Conservation (phyloP, 1,139 yeast species). For the Suhomyces wounanorum region DNA sequence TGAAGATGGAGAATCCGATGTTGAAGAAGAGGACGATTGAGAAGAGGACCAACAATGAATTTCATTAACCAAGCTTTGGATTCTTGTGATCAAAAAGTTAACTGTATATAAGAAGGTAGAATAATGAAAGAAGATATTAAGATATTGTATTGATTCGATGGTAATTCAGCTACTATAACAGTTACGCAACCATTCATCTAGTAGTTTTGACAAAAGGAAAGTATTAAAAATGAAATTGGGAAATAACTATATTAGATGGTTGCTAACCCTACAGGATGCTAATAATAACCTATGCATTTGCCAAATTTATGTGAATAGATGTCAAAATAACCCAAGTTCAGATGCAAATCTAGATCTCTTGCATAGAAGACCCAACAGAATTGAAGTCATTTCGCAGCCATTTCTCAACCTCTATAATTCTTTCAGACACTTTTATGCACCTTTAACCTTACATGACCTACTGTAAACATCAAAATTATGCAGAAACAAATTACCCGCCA, state of each 20-base stretch:
- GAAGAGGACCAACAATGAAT: neutral
- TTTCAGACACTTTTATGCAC: neutral
- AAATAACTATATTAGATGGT: too few relatives aligned
- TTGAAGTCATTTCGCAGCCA: neutral
- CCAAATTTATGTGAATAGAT: too few relatives aligned
- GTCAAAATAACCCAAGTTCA: too few relatives aligned
- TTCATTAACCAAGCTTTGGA: neutral
- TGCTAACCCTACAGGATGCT: too few relatives aligned
- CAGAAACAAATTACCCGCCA: neutral
- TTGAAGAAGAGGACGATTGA: slow-evolving; percentile 15
- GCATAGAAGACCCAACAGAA: neutral
- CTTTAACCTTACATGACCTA: neutral
- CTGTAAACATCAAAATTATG: neutral
- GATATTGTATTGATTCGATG: too few relatives aligned
- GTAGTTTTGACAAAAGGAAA: too few relatives aligned
- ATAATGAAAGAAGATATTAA: neutral
- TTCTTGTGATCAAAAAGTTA: neutral
- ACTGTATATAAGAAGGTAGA: neutral
- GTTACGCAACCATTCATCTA: neutral
- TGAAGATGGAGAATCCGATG: slow-evolving; percentile 26
- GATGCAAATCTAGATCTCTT: too few relatives aligned
- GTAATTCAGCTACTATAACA: too few relatives aligned
- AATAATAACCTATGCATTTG: too few relatives aligned
- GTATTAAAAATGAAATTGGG: too few relatives aligned
- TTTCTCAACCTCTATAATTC: neutral